Percentiles rank a stretch among this genome's conserved stretches.
Conservation (phyloP, 176 grass and related monocot genomes). For the Miscanthus lutarioriparius region DNA sequence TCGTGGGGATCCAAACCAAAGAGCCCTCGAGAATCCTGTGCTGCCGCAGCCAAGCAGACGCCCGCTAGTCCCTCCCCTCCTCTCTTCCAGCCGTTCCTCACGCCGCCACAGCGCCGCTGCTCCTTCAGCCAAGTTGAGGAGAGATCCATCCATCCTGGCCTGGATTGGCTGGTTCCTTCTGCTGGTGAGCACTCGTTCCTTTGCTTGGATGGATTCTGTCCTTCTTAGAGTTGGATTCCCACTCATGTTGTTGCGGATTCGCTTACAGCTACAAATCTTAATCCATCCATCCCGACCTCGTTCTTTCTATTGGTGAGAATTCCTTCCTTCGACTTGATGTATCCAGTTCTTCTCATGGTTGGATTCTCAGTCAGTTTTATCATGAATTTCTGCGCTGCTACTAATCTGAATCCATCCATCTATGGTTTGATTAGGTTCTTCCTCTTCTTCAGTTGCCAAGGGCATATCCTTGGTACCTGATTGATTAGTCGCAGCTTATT, state of each 20-base stretch:
- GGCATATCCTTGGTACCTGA: background rate
- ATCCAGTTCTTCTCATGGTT: constrained; percentile 1
- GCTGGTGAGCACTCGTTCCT: background rate
- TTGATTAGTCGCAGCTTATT: background rate
- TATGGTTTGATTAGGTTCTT: background rate
- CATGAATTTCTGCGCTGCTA: background rate
- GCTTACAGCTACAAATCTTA: background rate
- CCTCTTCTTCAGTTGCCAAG: constrained; percentile 9
- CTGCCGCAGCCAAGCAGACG: background rate
- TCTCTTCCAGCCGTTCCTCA: background rate
- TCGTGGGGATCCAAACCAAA: background rate
- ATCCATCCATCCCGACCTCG: background rate
- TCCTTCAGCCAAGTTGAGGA: background rate
- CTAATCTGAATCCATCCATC: constrained; percentile 3
- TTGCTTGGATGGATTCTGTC: background rate
- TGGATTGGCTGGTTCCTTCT: background rate
- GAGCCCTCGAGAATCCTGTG: background rate
- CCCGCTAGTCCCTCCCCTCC: background rate
- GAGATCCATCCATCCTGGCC: background rate
- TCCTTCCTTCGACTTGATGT: background rate
- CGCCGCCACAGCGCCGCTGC: no score
- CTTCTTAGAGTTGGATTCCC: background rate
- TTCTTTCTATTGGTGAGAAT: background rate
- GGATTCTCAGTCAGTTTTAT: background rate
- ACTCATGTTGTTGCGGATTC: background rate